Evolutionary conservation across 345 rosid genomes (phyloP).

Genomic region (Aethionema arabicum): DNA sequence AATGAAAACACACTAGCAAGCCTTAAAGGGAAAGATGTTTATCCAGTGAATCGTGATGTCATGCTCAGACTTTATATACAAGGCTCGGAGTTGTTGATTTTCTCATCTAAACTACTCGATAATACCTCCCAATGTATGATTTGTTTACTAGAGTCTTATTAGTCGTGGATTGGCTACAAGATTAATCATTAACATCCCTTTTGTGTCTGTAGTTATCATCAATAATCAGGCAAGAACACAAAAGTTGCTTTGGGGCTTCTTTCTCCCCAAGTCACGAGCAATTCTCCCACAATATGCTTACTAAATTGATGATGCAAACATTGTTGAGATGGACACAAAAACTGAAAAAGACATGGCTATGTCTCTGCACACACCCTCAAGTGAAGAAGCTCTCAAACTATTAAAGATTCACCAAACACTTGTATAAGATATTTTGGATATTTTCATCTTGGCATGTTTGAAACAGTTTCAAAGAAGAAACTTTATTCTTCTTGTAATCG

Average conservation of each 20-base stretch:
- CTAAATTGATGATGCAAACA: slow-evolving; percentile 10
- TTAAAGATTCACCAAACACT: slow-evolving; percentile 1
- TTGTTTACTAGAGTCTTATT: not conserved
- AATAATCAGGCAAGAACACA: slow-evolving; percentile 19
- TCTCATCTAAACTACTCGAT: slow-evolving; percentile 53
- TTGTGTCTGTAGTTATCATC: slow-evolving; percentile 25
- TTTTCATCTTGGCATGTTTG: too few species aligned
- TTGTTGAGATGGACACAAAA: slow-evolving; percentile 31
- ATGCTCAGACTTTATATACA: slow-evolving; percentile 45
- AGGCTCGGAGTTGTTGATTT: slow-evolving; percentile 59
- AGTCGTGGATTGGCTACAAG: not conserved
- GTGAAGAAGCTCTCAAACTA: slow-evolving; percentile 15
- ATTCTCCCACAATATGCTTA: slow-evolving; percentile 3
- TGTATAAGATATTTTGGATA: too few species aligned
- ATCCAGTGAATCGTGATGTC: slow-evolving; percentile 38
- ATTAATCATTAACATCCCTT: slow-evolving; percentile 4
- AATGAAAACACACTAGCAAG: slow-evolving; percentile 43
- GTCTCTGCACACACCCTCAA: not conserved
- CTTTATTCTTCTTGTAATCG: too few species aligned
- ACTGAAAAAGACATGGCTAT: not conserved
- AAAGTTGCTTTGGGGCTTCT: slow-evolving; percentile 32
- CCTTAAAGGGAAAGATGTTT: slow-evolving; percentile 23
- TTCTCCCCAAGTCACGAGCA: slow-evolving; percentile 11
- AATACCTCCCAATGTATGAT: slow-evolving; percentile 48
- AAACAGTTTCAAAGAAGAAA: too few species aligned